phyloP scores from a whole-genome alignment of 163 green algal species.

The Chlorella variabilis region DNA sequence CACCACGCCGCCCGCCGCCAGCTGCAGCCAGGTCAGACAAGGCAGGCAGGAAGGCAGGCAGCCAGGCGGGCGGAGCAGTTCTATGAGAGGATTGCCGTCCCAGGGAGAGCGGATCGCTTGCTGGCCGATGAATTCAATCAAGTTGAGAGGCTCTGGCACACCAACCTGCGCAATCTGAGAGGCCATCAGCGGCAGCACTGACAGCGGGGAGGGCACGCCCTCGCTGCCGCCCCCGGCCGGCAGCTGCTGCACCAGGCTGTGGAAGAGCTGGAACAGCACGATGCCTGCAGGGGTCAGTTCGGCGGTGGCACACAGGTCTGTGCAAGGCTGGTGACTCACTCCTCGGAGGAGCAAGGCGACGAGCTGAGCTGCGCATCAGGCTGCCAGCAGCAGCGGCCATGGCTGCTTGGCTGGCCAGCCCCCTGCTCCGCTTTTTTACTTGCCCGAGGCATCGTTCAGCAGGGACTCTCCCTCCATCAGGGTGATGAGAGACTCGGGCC shows the following conservation, averaged over 20 bases:
- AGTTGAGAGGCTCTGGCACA: too few species aligned
- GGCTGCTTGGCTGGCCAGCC: too few species aligned
- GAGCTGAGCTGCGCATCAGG: background rate
- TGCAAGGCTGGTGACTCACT: too few species aligned
- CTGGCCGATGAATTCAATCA: too few species aligned
- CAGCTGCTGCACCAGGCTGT: constrained; percentile 37
- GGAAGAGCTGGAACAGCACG: constrained; percentile 71
- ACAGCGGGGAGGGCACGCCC: background rate
- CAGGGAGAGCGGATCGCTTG: too few species aligned
- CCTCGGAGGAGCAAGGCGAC: background rate
- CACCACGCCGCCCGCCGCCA: constrained; percentile 13
- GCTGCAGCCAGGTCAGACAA: background rate
- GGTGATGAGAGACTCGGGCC: constrained; percentile 67
- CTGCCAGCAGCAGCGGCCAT: background rate
- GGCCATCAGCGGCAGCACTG: constrained; percentile 42
- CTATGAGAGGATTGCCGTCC: too few species aligned
- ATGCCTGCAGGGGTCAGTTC: constrained; percentile 57
- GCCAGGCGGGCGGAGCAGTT: too few species aligned
- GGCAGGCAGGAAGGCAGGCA: too few species aligned
- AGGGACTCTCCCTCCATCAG: constrained; percentile 91
- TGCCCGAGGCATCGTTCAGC: constrained; percentile 85
- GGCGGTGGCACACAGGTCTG: too few species aligned
- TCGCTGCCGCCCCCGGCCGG: background rate
- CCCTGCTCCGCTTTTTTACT: too few species aligned
- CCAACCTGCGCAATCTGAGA: constrained; percentile 1